These are phyloP conservation scores for Colletotrichum karsti DNA, from an alignment of 2,329 filamentous ascomycete genomes.

Conservation along the genomic window DNA sequence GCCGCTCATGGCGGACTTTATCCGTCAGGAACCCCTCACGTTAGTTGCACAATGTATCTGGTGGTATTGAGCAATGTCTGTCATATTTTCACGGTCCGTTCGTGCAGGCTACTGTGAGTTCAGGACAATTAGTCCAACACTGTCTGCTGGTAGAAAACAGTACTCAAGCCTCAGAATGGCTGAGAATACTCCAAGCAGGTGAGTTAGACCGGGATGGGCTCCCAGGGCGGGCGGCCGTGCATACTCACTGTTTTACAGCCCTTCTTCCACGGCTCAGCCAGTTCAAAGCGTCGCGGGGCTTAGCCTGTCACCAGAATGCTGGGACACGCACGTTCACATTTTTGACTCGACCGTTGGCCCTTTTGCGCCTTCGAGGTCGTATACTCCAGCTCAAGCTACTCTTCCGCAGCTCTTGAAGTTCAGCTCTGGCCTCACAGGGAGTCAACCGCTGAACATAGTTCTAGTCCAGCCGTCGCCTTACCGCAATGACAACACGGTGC, in stretches of 20 bases:
- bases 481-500: neutral
- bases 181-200: neutral
- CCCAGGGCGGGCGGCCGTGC: neutral
- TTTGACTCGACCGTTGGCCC: slow-evolving; percentile 19
- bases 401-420: neutral
- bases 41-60: no score
- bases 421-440: neutral
- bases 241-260: neutral
- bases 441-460: neutral
- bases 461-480: slow-evolving; percentile 13
- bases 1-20: neutral
- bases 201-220: neutral
- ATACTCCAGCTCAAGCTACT: slow-evolving; percentile 18
- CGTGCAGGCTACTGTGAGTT: neutral
- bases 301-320: neutral
- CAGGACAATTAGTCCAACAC: neutral
- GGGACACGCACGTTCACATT: slow-evolving; percentile 27
- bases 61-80: neutral
- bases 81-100: neutral
- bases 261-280: neutral
- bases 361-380: slow-evolving; percentile 2
- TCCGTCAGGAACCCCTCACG: neutral
- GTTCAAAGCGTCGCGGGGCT: no score
- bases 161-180: neutral
- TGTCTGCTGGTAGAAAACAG: neutral